These are phyloP conservation scores for Saccharum officinarum DNA, from an alignment of 176 grass and related monocot genomes.

Conservation along the genomic window DNA sequence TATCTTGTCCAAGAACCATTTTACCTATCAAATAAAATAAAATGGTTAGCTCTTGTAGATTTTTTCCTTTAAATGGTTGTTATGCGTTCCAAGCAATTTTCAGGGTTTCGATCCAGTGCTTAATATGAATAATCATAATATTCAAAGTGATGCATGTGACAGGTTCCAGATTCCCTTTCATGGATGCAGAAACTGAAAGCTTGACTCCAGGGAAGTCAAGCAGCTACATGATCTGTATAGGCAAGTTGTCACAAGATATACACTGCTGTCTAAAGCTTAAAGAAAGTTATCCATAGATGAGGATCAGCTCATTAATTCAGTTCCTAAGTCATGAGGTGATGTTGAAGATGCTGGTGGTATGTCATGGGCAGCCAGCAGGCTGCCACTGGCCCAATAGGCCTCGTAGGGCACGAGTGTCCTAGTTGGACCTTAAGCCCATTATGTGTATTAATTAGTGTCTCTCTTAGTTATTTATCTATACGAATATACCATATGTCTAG, in stretches of 20 bases:
- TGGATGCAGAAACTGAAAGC: slow-evolving; percentile 62
- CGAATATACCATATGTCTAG: too few relatives aligned
- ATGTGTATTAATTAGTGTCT: too few relatives aligned
- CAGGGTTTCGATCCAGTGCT: background rate
- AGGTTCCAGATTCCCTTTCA: slow-evolving; percentile 66
- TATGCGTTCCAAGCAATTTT: background rate
- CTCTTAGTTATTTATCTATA: too few relatives aligned
- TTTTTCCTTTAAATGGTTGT: background rate
- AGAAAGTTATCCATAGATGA: slow-evolving; percentile 66
- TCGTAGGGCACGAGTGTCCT: too few relatives aligned
- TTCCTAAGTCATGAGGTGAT: slow-evolving; percentile 23
- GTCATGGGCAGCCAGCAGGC: too few relatives aligned
- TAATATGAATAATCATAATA: background rate
- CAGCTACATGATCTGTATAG: slow-evolving; percentile 67
- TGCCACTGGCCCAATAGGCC: too few relatives aligned
- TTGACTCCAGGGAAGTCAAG: slow-evolving; percentile 60
- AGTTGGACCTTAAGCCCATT: too few relatives aligned
- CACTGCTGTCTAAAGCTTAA: slow-evolving; percentile 57
- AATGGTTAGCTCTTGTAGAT: background rate
- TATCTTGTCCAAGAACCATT: background rate
- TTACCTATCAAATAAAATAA: background rate
- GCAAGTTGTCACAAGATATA: slow-evolving; percentile 69
- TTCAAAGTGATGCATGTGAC: slow-evolving; percentile 22
- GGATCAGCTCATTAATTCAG: slow-evolving; percentile 51
- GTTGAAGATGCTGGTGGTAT: slow-evolving; percentile 1